Percentiles rank a stretch among this genome's conserved stretches.
Evolutionary conservation across 75 land plant genomes (phyloP).

Genomic region (Cunninghamia lanceolata): DNA sequence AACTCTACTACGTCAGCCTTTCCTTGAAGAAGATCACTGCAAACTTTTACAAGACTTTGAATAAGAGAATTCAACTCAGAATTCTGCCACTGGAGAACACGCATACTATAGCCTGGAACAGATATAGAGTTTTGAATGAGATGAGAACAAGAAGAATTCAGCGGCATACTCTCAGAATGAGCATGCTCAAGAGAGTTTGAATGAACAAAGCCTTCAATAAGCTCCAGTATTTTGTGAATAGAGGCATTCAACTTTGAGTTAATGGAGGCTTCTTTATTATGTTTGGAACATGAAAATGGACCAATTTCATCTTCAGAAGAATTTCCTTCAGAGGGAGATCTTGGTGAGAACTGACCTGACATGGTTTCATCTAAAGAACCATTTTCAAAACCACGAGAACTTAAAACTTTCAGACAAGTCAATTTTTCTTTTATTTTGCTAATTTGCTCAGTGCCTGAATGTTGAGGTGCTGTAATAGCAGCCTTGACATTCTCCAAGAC

Average conservation of each 20-base stretch:
- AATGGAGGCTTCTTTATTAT: conserved; percentile 11
- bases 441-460: conserved; percentile 2
- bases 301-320: conserved; percentile 8
- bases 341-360: conserved; percentile 12
- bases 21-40: conserved; percentile 55
- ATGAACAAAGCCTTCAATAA: conserved; percentile 52
- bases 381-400: neutral
- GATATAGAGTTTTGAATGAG: conserved; percentile 17
- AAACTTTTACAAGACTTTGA: conserved; percentile 39
- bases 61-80: conserved; percentile 46
- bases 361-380: neutral
- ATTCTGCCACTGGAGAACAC: conserved; percentile 61
- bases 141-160: conserved; percentile 12
- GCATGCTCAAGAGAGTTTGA: conserved; percentile 17
- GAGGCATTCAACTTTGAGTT: conserved; percentile 30
- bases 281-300: neutral
- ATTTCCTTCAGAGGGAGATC: conserved; percentile 4
- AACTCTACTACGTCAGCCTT: conserved; percentile 51
- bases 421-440: conserved; percentile 9
- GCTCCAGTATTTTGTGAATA: conserved; percentile 51
- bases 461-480: conserved; percentile 18
- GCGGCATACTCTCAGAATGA: conserved; percentile 15
- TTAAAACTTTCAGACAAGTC: conserved; percentile 15
- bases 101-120: conserved; percentile 29
- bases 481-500: conserved; percentile 38